These are phyloP conservation scores for Exophiala alcalophila DNA, from an alignment of 2,329 filamentous ascomycete genomes.

Conservation along the genomic window DNA sequence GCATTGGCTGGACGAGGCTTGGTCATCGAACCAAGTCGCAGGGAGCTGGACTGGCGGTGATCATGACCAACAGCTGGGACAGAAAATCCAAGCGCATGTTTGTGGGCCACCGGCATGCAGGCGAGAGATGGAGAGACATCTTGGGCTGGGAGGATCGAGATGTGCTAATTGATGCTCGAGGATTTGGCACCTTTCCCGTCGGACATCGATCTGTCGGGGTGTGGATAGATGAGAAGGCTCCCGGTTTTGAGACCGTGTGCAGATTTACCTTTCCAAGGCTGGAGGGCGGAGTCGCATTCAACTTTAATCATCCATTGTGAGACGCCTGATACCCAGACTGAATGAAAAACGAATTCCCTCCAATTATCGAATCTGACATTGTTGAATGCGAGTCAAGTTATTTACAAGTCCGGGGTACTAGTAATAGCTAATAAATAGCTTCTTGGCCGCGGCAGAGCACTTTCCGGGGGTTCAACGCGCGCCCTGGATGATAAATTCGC, in stretches of 20 bases:
- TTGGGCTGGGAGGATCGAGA: slow-evolving; percentile 54
- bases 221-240: slow-evolving; percentile 41
- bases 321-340: no score
- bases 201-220: slow-evolving; percentile 56
- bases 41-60: slow-evolving; percentile 53
- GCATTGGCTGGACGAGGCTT: slow-evolving; percentile 60
- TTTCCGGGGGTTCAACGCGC: no score
- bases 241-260: slow-evolving; percentile 16
- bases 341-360: no score
- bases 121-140: slow-evolving; percentile 64
- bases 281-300: no score
- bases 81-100: slow-evolving; percentile 55
- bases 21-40: slow-evolving; percentile 34
- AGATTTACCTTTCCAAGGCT: slow-evolving; percentile 20
- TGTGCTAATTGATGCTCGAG: slow-evolving; percentile 58
- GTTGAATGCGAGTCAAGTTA: no score
- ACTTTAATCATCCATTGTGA: no score
- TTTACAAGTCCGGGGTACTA: no score
- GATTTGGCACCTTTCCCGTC: slow-evolving; percentile 59
- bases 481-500: no score
- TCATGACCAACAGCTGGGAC: slow-evolving; percentile 53
- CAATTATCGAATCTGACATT: no score
- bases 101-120: slow-evolving; percentile 57
- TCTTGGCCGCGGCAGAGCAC: no score
- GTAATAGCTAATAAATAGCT: no score